These are phyloP conservation scores for Ampelomyces quisqualis DNA, from an alignment of 2,329 filamentous ascomycete genomes.

Conservation along the genomic window DNA sequence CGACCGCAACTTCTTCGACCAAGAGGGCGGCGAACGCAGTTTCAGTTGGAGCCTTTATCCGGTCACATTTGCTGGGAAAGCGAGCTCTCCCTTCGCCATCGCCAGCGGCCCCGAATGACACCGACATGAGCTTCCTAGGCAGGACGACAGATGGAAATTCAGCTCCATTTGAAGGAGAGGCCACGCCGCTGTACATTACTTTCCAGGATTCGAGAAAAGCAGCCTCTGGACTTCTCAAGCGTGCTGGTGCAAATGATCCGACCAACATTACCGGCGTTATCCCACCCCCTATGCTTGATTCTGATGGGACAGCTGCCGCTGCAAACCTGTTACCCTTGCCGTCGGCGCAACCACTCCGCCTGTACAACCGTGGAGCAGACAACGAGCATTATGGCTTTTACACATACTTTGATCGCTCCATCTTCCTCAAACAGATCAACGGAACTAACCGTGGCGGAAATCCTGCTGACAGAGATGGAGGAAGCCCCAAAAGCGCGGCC, in stretches of 20 bases:
- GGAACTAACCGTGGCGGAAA: conserved; percentile 45
- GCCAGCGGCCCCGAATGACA: conserved; percentile 60
- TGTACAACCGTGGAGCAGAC: conserved; percentile 78
- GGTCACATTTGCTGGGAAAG: conserved; percentile 29
- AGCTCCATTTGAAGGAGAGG: conserved; percentile 74
- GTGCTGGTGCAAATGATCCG: conserved; percentile 28
- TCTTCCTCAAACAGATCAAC: conserved; percentile 71
- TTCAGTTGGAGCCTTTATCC: conserved; percentile 39
- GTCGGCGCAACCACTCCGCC: conserved; percentile 70
- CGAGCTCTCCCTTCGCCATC: conserved; percentile 47
- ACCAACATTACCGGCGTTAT: conserved; percentile 56
- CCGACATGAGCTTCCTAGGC: conserved; percentile 79
- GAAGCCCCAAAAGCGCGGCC: conserved; percentile 50
- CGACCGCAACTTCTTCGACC: conserved; percentile 29
- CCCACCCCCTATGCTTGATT: conserved; percentile 62
- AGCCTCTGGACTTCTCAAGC: conserved; percentile 40
- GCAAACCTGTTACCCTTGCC: conserved; percentile 72
- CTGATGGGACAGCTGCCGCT: conserved; percentile 70
- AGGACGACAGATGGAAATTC: conserved; percentile 78
- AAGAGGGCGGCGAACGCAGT: conserved; percentile 64
- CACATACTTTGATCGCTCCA: conserved; percentile 82
- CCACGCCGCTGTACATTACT: conserved; percentile 85
- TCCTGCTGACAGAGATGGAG: conserved; percentile 53
- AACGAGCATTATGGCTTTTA: conserved; percentile 95
- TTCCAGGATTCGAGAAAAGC: conserved; percentile 53